These are phyloP conservation scores for Tulasnella sp. DNA, from an alignment of 768 basidiomycete genomes.

Conservation along the genomic window DNA sequence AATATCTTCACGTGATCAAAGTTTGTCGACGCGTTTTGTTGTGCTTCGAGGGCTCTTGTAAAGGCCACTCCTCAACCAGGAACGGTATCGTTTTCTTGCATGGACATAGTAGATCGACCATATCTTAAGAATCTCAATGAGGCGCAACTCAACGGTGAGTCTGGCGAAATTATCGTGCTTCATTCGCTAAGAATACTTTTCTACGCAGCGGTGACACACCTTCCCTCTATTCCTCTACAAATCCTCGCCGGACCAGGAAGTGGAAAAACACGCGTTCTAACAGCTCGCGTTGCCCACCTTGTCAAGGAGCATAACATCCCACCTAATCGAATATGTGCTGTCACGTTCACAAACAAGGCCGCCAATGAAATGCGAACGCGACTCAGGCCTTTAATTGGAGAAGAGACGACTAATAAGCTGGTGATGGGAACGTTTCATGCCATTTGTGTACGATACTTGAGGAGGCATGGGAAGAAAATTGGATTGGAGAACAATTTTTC, in stretches of 20 bases:
- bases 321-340: constrained; percentile 54
- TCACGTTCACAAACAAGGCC: constrained; percentile 85
- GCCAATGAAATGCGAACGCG: constrained; percentile 75
- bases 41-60: no score
- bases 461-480: constrained; percentile 46
- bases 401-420: constrained; percentile 38
- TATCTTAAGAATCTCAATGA: constrained; percentile 16
- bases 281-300: constrained; percentile 53
- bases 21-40: no score
- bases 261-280: constrained; percentile 44
- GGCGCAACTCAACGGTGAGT: constrained; percentile 17
- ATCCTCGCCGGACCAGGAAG: constrained; percentile 74
- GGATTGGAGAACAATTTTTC: constrained; percentile 62
- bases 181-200: not conserved
- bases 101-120: no score
- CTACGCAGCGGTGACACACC: constrained; percentile 49
- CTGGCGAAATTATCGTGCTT: not conserved
- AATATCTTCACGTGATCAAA: no score
- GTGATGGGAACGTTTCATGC: constrained; percentile 58
- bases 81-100: no score
- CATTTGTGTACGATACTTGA: constrained; percentile 44
- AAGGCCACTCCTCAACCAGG: no score
- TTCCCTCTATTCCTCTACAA: constrained; percentile 51
- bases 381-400: constrained; percentile 53
- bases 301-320: constrained; percentile 39